Base-by-base conservation (phyloP, 2,329 filamentous ascomycete genomes). In the Cladosporium sphaerospermum region DNA sequence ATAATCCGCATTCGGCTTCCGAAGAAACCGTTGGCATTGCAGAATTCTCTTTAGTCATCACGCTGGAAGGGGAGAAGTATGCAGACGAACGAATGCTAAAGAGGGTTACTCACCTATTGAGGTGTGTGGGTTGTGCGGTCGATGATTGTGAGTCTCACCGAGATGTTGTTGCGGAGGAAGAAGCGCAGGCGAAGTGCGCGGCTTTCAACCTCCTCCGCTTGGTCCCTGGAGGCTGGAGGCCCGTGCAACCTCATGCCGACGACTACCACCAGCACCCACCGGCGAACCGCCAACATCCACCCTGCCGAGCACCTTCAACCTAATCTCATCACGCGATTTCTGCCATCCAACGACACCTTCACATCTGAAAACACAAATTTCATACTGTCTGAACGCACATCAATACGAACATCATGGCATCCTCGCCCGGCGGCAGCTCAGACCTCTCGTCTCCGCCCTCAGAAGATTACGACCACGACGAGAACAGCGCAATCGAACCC, bases 401-500 rank as follows among this genome's bases (percentile, higher is more conserved):
- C 19, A 43, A 5, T 9, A 9, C 19, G 36, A 44, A 34, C 56
- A 59, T 11, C 45, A 67, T 67, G 64, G 62, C 73, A 48, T 74
- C 82, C 66, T 83, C 80, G 9, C 79, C 81, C 10, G 78, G 74
- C 50, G 48, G 85, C 82, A 33, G 52, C 46, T 80, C 82, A 39
- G 66, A 68, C 37, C 79, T 87, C 61, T 86, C 83, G 47, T 81
- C 81, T 56, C 78, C 84, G 58, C 79, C 78, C 58, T 83, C 80
- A 44, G 82, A 83, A 60, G 82, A 82, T 61, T 80, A 76, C 66
- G 82, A 82, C 32, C 40, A 51, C 39, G 74, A 75, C 61, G 72
- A 71, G 52, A 63, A 75, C 67, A 80, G 75, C 69, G 74, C 72
- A 57, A 72, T 75, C 49, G 71, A 74, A 60, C 73, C 75, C 59